Evolutionary conservation across 257 asterid genomes (phyloP).

Genomic region (Solanum bulbocastanum): DNA sequence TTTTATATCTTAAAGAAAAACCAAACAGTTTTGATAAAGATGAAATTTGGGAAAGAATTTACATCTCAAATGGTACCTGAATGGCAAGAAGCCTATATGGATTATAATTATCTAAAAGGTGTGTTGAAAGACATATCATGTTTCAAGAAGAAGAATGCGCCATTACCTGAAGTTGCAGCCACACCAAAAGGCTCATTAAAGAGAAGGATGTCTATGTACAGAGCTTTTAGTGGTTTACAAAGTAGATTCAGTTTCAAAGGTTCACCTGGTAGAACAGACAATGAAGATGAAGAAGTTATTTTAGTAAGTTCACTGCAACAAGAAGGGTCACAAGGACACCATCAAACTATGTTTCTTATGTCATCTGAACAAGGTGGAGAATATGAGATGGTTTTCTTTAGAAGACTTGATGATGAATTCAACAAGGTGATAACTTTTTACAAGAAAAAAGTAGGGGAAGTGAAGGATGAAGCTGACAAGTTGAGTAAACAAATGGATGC

Average conservation of each 20-base stretch:
- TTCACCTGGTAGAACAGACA: background rate
- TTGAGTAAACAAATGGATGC: constrained; percentile 78
- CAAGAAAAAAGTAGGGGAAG: constrained; percentile 34
- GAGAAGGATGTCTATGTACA: constrained; percentile 54
- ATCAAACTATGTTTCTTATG: constrained; percentile 58
- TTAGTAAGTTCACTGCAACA: constrained; percentile 32
- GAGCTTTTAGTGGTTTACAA: constrained; percentile 73
- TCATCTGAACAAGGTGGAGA: constrained; percentile 68
- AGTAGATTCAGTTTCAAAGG: constrained; percentile 4
- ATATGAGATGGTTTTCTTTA: constrained; percentile 45
- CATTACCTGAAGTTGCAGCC: constrained; percentile 2
- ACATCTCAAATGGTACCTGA: constrained; percentile 80
- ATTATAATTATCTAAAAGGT: constrained; percentile 41
- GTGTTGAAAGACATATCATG: constrained; percentile 33
- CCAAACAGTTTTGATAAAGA: constrained; percentile 4
- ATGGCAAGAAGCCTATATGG: constrained; percentile 78
- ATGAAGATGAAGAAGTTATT: constrained; percentile 55
- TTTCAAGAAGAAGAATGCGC: constrained; percentile 12
- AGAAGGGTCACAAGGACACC: constrained; percentile 19
- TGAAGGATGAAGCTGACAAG: constrained; percentile 38
- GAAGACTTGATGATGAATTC: constrained; percentile 52
- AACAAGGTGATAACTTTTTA: constrained; percentile 59
- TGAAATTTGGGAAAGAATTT: constrained; percentile 89
- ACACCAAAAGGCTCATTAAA: constrained; percentile 20
- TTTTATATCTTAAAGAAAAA: background rate